A percentile compares a stretch with the other conserved stretches of the same genome.
These are phyloP conservation scores for Mikania micrantha DNA, from an alignment of 129 eudicot species.

Conservation along the genomic window DNA sequence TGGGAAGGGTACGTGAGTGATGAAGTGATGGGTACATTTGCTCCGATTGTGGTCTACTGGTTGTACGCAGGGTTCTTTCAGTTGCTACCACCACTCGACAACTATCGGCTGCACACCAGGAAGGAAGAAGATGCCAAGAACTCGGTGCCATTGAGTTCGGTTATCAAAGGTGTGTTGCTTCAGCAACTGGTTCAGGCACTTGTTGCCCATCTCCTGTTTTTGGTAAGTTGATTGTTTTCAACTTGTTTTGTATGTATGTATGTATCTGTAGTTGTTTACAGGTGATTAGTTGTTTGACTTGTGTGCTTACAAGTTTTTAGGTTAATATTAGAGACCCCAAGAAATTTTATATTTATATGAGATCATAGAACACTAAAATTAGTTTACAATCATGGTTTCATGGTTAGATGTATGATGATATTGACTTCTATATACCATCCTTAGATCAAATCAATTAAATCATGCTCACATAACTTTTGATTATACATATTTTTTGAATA, in stretches of 20 bases:
- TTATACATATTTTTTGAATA: too few relatives aligned
- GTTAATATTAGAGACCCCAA: too few relatives aligned
- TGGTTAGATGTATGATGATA: background rate
- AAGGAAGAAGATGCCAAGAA: constrained; percentile 60
- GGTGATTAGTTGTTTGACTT: background rate
- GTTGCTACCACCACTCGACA: constrained; percentile 59
- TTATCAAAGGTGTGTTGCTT: constrained; percentile 63
- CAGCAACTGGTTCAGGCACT: constrained; percentile 68
- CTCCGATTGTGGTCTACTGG: constrained; percentile 75
- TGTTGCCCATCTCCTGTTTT: constrained; percentile 56
- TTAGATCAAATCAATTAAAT: too few relatives aligned
- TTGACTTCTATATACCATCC: background rate
- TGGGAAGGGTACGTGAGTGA: constrained; percentile 86
- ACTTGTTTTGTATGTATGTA: background rate
- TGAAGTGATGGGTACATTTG: constrained; percentile 82
- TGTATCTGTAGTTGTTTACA: background rate
- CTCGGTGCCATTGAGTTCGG: constrained; percentile 42
- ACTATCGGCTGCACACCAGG: constrained; percentile 58
- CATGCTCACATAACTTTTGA: too few relatives aligned
- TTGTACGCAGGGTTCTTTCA: constrained; percentile 65
- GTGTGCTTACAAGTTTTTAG: too few relatives aligned
- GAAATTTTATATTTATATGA: background rate
- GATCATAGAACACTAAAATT: too few relatives aligned
- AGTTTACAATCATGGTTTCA: background rate
- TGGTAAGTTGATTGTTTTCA: constrained; percentile 30